Evolutionary conservation across 495 filamentous ascomycete species (phyloP).

Genomic region (Aspergillus panamensis): DNA sequence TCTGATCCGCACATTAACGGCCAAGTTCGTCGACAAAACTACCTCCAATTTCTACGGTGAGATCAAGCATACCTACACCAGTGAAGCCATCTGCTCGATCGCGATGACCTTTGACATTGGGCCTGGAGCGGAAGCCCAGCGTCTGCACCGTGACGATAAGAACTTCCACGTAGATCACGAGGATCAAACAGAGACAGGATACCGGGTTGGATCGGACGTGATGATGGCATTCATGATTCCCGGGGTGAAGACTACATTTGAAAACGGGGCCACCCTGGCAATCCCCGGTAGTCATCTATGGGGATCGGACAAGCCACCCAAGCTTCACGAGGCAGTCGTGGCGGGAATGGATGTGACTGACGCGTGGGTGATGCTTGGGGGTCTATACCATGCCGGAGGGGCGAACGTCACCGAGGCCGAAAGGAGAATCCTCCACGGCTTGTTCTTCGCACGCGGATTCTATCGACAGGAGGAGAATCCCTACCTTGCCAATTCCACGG

Average conservation of each 20-base stretch:
- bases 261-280: conserved; percentile 32
- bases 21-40: conserved; percentile 21
- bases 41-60: conserved; percentile 22
- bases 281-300: conserved; percentile 23
- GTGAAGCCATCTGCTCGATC: conserved; percentile 19
- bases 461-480: conserved; percentile 23
- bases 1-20: conserved; percentile 17
- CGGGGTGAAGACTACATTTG: conserved; percentile 28
- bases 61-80: conserved; percentile 21
- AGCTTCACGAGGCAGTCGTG: conserved; percentile 10
- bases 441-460: conserved; percentile 23
- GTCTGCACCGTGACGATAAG: conserved; percentile 20
- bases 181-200: conserved; percentile 14
- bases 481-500: conserved; percentile 18
- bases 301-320: conserved; percentile 18
- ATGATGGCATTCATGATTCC: conserved; percentile 30
- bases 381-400: conserved; percentile 23
- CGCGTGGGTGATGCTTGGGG: conserved; percentile 25
- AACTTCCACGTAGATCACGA: conserved; percentile 20
- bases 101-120: conserved; percentile 22
- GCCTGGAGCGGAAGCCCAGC: conserved; percentile 18
- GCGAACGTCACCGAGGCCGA: conserved; percentile 16
- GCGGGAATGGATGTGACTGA: conserved; percentile 22
- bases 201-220: conserved; percentile 16
- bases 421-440: conserved; percentile 18